A percentile compares a stretch with the other conserved stretches of the same genome.
phyloP scores from a whole-genome alignment of 768 basidiomycete genomes.

The Trametes punicea region DNA sequence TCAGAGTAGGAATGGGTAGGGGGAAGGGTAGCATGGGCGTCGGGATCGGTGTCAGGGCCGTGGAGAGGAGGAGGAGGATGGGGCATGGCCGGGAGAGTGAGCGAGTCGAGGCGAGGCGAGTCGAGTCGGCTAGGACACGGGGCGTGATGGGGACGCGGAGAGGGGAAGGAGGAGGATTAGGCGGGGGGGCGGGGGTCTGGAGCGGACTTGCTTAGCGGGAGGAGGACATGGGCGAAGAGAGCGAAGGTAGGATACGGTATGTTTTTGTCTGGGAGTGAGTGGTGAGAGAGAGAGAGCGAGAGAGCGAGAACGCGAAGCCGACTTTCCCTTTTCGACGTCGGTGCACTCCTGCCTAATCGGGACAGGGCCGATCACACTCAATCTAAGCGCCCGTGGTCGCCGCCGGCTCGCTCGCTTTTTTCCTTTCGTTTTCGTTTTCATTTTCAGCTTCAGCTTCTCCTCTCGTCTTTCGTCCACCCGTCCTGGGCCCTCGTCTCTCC shows the following conservation, averaged over 20 bases:
- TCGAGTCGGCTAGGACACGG: slow-evolving; percentile 11
- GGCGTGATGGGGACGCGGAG: slow-evolving; percentile 6
- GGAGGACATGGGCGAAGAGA: background rate
- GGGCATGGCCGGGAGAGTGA: background rate
- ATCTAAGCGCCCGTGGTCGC: slow-evolving; percentile 16
- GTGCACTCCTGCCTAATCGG: background rate
- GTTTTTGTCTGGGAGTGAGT: background rate
- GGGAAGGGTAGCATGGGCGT: background rate
- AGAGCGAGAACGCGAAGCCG: background rate
- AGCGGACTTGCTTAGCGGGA: background rate
- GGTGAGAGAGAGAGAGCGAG: background rate
- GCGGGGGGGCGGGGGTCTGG: background rate
- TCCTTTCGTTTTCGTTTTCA: background rate
- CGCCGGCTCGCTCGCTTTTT: background rate
- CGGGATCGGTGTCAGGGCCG: slow-evolving; percentile 3
- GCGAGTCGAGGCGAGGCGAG: background rate
- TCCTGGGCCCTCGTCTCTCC: background rate
- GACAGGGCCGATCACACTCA: slow-evolving; percentile 16
- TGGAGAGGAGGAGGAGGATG: background rate
- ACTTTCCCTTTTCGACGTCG: background rate
- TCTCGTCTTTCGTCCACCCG: background rate
- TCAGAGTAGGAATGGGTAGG: background rate
- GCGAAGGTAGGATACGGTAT: background rate
- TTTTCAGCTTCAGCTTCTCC: background rate
- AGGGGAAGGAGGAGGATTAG: background rate